Conservation (phyloP, 208 protist species). For the Naegleria fowleri region DNA sequence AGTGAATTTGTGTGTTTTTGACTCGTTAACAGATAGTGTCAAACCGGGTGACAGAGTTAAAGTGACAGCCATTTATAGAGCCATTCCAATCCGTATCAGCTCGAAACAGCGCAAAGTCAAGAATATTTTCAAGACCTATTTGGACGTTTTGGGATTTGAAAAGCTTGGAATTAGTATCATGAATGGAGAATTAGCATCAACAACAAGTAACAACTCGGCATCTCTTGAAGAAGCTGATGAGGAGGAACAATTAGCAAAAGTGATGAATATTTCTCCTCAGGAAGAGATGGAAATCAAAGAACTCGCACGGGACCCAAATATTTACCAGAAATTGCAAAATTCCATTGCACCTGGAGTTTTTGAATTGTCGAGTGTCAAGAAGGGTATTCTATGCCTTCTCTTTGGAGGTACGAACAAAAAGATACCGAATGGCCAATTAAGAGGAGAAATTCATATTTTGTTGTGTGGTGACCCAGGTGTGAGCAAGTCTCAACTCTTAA, state of each 20-base stretch:
- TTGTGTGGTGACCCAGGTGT: slow-evolving; percentile 98
- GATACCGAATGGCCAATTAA: slow-evolving; percentile 61
- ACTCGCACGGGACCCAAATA: slow-evolving; percentile 62
- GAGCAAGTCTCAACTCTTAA: slow-evolving; percentile 98
- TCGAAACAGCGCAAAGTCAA: slow-evolving; percentile 79
- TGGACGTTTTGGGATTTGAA: slow-evolving; percentile 95
- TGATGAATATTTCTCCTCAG: not conserved
- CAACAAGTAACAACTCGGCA: no score
- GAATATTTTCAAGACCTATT: slow-evolving; percentile 89
- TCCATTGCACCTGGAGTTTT: slow-evolving; percentile 95
- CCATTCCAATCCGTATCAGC: slow-evolving; percentile 82
- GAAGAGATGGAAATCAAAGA: slow-evolving; percentile 25
- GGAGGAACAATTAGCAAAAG: not conserved
- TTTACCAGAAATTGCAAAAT: slow-evolving; percentile 86
- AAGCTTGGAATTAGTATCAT: slow-evolving; percentile 46
- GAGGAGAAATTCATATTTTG: slow-evolving; percentile 96
- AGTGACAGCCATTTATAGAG: slow-evolving; percentile 95
- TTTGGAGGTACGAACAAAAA: slow-evolving; percentile 94
- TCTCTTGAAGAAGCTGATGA: not conserved
- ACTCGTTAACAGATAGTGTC: slow-evolving; percentile 85
- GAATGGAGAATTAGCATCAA: slow-evolving; percentile 16
- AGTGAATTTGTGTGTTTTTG: slow-evolving; percentile 87
- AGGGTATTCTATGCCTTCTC: slow-evolving; percentile 94
- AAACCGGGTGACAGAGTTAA: slow-evolving; percentile 94
- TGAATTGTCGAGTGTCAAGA: slow-evolving; percentile 96